Percentiles rank a stretch among this genome's conserved stretches.
Evolutionary conservation across 352 stramenopile genomes (phyloP).

Genomic region (Globisporangium perplexum): DNA sequence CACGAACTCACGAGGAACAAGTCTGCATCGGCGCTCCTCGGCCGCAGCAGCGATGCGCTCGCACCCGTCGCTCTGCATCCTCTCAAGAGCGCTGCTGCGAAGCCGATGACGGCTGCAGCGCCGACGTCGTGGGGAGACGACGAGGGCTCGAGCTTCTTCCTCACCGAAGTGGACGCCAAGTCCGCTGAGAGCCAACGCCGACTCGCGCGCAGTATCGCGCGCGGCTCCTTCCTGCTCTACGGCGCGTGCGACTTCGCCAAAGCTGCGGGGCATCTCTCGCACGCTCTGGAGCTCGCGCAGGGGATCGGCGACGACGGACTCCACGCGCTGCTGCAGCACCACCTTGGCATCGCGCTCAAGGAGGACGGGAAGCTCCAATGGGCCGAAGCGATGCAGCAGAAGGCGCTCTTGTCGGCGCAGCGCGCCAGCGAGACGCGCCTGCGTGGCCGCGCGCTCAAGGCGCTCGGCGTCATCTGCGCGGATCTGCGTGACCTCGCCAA

Average conservation of each 20-base stretch:
- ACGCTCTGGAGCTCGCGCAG: constrained; percentile 31
- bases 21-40: constrained; percentile 5
- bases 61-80: neutral
- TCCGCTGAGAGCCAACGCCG: constrained; percentile 16
- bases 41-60: neutral
- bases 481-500: constrained; percentile 31
- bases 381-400: constrained; percentile 40
- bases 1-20: constrained; percentile 7
- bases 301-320: constrained; percentile 16
- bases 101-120: constrained; percentile 4
- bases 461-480: constrained; percentile 55
- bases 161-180: constrained; percentile 64
- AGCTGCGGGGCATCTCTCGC: constrained; percentile 30
- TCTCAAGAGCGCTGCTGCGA: neutral
- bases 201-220: constrained; percentile 34
- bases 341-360: constrained; percentile 61
- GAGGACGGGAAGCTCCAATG: constrained; percentile 39
- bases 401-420: constrained; percentile 42
- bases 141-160: constrained; percentile 57
- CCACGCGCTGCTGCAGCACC: constrained; percentile 48
- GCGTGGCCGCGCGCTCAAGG: constrained; percentile 53
- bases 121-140: constrained; percentile 21
- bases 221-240: constrained; percentile 52
- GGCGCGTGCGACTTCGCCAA: constrained; percentile 22
- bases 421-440: constrained; percentile 29